A percentile compares a stretch with the other conserved stretches of the same genome.
Evolutionary conservation across 148 eudicot species (phyloP).

Genomic region (Drosera capensis): DNA sequence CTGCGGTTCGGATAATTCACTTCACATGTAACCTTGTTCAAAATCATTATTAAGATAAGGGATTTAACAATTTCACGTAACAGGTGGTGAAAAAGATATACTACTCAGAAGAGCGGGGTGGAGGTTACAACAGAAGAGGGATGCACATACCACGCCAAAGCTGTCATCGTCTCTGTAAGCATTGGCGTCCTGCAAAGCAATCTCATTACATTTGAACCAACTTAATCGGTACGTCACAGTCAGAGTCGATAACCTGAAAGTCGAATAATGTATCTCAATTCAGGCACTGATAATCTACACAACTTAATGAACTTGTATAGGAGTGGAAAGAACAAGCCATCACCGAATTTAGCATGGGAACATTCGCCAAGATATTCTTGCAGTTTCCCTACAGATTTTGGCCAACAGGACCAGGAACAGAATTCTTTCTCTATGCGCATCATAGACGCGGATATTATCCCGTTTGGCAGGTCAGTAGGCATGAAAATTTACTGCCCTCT

Average conservation of each 20-base stretch:
- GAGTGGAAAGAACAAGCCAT: conserved; percentile 18
- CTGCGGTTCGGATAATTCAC: no score
- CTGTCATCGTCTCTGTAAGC: conserved; percentile 9
- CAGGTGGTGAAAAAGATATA: conserved; percentile 10
- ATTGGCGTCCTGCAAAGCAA: conserved; percentile 14
- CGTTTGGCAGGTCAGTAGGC: conserved; percentile 18
- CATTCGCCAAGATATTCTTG: conserved; percentile 17
- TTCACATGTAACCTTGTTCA: no score
- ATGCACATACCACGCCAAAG: conserved; percentile 2
- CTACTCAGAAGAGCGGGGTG: conserved; percentile 3
- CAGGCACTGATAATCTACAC: neutral
- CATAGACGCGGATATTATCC: conserved; percentile 19
- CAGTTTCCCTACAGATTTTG: conserved; percentile 21
- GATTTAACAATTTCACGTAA: neutral
- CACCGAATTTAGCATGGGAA: conserved; percentile 11
- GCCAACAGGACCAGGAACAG: conserved; percentile 15
- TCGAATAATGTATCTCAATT: no score
- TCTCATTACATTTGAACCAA: conserved; percentile 9
- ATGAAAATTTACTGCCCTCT: no score
- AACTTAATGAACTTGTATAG: conserved; percentile 5
- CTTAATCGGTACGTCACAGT: conserved; percentile 5
- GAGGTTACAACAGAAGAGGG: conserved; percentile 11
- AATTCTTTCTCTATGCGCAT: conserved; percentile 16
- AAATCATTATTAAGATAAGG: no score
- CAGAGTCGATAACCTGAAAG: no score